phyloP scores from a whole-genome alignment of 257 asterid species.

The Capsicum chinense region DNA sequence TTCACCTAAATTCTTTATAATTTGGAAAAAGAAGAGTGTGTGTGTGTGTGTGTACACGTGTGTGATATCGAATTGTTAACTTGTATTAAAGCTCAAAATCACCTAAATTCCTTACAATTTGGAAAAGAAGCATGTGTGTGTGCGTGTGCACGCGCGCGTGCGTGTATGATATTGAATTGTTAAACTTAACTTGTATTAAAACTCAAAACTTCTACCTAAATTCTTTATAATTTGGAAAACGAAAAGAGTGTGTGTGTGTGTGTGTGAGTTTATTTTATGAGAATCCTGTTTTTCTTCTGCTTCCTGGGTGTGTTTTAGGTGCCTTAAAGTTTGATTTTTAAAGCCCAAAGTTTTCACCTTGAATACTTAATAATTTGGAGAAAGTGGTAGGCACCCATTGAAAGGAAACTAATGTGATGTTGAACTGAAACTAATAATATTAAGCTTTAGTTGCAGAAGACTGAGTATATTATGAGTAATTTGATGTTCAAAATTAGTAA shows the following conservation, averaged over 20 bases:
- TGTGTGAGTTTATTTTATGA: neutral
- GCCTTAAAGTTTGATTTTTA: neutral
- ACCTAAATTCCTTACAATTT: neutral
- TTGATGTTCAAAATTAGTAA: neutral
- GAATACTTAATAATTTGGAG: neutral
- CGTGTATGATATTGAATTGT: too few relatives aligned
- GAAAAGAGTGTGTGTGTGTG: too few relatives aligned
- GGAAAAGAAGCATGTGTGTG: neutral
- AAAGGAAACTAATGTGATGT: neutral
- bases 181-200: neutral
- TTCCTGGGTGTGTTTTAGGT: neutral
- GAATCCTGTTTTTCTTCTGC: neutral
- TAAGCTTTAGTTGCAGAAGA: neutral
- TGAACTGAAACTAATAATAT: too few relatives aligned
- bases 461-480: neutral
- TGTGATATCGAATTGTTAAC: neutral
- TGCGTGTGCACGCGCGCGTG: too few relatives aligned
- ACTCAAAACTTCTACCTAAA: neutral
- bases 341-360: neutral
- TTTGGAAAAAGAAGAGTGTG: constrained; percentile 11
- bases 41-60: neutral
- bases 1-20: neutral
- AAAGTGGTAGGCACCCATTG: neutral
- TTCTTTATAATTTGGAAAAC: neutral
- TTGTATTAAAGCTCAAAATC: neutral